Conservation (phyloP, 2,329 filamentous ascomycete genomes). For the Scytalidium lignicola region DNA sequence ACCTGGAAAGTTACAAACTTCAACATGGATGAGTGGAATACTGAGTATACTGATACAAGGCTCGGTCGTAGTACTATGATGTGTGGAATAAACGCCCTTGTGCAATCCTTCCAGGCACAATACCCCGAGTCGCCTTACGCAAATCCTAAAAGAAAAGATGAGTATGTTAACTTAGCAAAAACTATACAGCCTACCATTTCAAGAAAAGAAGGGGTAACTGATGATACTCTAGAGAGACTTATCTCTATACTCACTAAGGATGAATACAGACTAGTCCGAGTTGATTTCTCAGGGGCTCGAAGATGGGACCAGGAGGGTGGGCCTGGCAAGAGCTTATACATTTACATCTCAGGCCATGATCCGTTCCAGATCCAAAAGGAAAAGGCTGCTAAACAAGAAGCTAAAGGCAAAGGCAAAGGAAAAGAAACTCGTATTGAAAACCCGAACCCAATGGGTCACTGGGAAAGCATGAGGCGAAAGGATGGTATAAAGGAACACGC, state of each 20-base stretch:
- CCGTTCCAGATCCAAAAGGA: neutral
- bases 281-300: neutral
- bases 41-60: neutral
- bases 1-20: neutral
- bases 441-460: neutral
- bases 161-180: neutral
- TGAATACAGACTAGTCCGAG: neutral
- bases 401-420: neutral
- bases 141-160: neutral
- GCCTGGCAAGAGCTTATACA: neutral
- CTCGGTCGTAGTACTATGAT: neutral
- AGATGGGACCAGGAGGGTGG: neutral
- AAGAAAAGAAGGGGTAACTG: neutral
- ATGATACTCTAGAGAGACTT: neutral
- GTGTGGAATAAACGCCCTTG: neutral
- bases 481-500: neutral
- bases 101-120: neutral
- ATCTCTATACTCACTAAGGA: neutral
- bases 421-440: neutral
- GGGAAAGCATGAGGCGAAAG: neutral
- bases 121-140: neutral
- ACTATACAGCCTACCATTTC: neutral
- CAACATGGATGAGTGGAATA: neutral
- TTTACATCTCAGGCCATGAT: neutral
- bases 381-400: neutral